Conservation (phyloP, 371 early-diverging fungal species). For the Mortierella polycephala region DNA sequence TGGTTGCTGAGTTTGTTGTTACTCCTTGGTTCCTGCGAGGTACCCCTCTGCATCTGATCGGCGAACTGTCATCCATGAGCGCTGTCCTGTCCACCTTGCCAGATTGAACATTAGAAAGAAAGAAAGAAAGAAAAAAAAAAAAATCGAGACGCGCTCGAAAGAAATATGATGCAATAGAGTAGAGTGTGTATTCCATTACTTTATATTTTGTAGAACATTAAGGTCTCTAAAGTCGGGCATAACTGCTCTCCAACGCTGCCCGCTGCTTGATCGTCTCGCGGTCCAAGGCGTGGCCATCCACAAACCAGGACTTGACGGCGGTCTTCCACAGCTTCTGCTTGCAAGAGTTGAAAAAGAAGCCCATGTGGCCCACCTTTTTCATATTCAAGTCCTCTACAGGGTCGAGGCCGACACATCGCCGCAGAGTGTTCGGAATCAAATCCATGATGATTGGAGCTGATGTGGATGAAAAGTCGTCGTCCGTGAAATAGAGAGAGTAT, state of each 20-base stretch:
- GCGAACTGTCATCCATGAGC: not conserved
- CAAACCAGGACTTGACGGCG: slow-evolving; percentile 38
- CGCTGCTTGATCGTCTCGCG: slow-evolving; percentile 35
- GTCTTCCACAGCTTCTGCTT: slow-evolving; percentile 51
- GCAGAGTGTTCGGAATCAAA: slow-evolving; percentile 35
- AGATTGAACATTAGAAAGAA: no score
- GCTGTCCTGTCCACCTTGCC: not conserved
- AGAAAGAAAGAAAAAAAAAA: no score
- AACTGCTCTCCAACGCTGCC: slow-evolving; percentile 25
- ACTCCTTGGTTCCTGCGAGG: no score
- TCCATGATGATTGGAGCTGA: slow-evolving; percentile 37
- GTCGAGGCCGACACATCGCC: slow-evolving; percentile 31
- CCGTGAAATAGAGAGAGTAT: slow-evolving; percentile 50
- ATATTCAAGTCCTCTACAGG: slow-evolving; percentile 45
- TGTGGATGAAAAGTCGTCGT: slow-evolving; percentile 45
- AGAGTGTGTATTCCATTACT: not conserved
- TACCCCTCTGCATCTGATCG: not conserved
- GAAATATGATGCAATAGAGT: no score
- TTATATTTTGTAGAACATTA: not conserved
- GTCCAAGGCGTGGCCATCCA: slow-evolving; percentile 47
- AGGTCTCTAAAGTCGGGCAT: slow-evolving; percentile 31
- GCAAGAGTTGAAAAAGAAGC: slow-evolving; percentile 49
- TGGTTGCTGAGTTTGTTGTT: no score
- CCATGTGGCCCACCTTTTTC: slow-evolving; percentile 56
- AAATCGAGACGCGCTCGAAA: not conserved